Evolutionary conservation across 352 stramenopile genomes (phyloP).

Genomic region (Plasmopara muralis): DNA sequence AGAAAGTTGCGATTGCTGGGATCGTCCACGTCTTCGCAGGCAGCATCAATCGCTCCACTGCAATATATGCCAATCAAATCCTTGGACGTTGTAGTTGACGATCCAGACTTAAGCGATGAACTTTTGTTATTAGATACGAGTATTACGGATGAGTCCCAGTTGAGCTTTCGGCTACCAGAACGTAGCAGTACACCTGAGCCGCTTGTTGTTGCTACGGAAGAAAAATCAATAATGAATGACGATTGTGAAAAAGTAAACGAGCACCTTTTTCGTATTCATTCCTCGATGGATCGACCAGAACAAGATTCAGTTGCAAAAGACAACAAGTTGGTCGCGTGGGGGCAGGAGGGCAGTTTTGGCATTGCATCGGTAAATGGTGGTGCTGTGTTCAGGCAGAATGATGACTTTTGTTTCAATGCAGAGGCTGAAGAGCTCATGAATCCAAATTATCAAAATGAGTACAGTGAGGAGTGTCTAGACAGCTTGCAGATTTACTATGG

Average conservation of each 20-base stretch:
- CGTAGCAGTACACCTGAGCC: conserved; percentile 54
- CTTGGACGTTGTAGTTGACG: conserved; percentile 26
- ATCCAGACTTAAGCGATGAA: conserved; percentile 31
- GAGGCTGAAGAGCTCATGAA: conserved; percentile 69
- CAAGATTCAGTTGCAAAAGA: conserved; percentile 1
- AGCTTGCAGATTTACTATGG: conserved; percentile 69
- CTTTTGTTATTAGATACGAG: conserved; percentile 43
- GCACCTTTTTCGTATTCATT: conserved; percentile 2
- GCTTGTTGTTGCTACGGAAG: conserved; percentile 22
- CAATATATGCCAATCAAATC: conserved; percentile 45
- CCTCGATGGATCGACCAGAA: conserved; percentile 10
- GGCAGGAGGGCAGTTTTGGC: neutral
- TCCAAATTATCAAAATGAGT: conserved; percentile 73
- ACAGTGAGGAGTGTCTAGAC: conserved; percentile 73
- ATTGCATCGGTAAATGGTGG: conserved; percentile 5
- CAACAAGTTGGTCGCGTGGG: conserved; percentile 19
- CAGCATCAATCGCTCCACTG: conserved; percentile 13
- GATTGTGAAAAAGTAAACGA: conserved; percentile 9
- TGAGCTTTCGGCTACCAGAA: conserved; percentile 47
- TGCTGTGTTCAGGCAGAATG: conserved; percentile 13
- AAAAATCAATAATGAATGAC: conserved; percentile 13
- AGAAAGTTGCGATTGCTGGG: conserved; percentile 11
- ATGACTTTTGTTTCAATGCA: conserved; percentile 40
- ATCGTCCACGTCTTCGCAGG: conserved; percentile 8
- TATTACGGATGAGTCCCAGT: conserved; percentile 39